phyloP scores from a whole-genome alignment of 495 filamentous ascomycete genomes.

The Hyphodiscus hymeniophilus region DNA sequence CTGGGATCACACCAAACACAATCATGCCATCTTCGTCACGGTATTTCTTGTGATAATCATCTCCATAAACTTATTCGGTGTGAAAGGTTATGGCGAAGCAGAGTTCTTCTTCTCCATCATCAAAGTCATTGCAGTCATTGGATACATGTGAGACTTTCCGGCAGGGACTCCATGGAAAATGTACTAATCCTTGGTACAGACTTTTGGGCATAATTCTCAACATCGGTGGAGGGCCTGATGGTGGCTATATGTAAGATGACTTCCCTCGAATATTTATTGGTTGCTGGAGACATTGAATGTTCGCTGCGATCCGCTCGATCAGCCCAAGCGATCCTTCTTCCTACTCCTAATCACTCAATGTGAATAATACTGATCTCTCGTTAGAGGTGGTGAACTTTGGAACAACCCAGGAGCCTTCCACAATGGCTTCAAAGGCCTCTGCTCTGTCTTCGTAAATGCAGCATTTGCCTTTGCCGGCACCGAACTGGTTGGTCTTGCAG shows the following conservation, averaged over 20 bases:
- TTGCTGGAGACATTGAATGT: too few species aligned
- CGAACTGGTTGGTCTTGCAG: constrained; percentile 86
- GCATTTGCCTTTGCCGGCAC: constrained; percentile 91
- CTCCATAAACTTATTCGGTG: constrained; percentile 76
- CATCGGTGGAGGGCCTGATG: constrained; percentile 59
- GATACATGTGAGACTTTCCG: constrained; percentile 62
- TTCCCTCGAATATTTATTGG: too few species aligned
- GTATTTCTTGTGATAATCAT: constrained; percentile 72
- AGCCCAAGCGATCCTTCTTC: too few species aligned
- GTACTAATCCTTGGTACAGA: background rate
- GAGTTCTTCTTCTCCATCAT: constrained; percentile 82
- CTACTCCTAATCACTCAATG: too few species aligned
- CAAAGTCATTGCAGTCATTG: constrained; percentile 81
- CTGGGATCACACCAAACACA: constrained; percentile 57
- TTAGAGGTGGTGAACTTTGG: constrained; percentile 68
- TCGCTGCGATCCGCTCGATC: too few species aligned
- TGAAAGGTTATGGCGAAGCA: constrained; percentile 83
- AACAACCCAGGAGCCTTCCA: constrained; percentile 78
- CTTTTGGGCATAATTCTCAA: constrained; percentile 75
- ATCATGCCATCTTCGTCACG: constrained; percentile 75
- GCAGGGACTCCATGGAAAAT: background rate
- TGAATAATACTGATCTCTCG: too few species aligned
- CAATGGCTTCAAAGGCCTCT: constrained; percentile 90
- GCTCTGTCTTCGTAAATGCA: constrained; percentile 87
- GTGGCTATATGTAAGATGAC: constrained; percentile 53